Base-by-base conservation (phyloP, 1,284 basidiomycete species). In the Hypsizygus ulmarius region DNA sequence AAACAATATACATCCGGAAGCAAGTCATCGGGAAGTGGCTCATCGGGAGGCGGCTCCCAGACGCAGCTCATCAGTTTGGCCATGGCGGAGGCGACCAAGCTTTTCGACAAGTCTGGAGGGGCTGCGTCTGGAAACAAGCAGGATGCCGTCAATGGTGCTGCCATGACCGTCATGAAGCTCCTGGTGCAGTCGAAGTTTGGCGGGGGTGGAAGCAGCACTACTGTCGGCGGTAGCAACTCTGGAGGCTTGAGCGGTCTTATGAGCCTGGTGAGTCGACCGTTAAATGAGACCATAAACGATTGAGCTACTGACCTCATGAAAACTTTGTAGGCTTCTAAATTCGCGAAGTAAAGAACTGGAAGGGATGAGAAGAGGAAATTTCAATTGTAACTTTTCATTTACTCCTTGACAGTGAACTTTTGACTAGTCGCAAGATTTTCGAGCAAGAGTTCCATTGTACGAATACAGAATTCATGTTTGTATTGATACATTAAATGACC, bases 161-260 rank as follows among this genome's bases (percentile, higher is more conserved):
- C 85, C 3, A 84, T 85, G 80, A 91, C 86, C 1, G 79, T 90
- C 49, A 84, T 92, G 79, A 93, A 93, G 69, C 71, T 93, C 9
- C 61, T 86, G 51, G 79, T 84, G 45, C 79, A 87, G 63, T 80
- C 78, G 37, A 84, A 87, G 67, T 72, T 87, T 51, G 69, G 76
- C 36, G 58, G 67, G 6, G 63, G 65, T 3, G 69, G 21, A 7
- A 25, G 21, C 21, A 25, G 21, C 7, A 25, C 21, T 7, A 25
- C 69, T 2, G 69, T 67, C 18, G 84, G 84, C 5, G 84, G 84
- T 0, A 63, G 73, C 11, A 77, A 81, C 62, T 87, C 82, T 21
- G 87, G 88, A 40, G 86, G 86, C 5, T 59, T 88, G 12, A 58
- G 77, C 27, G 60, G 73, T 12, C 55, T 91, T 44, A 68, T 82